Evolutionary conservation across 192 early-diverging fungal species (phyloP), one percentile per base, ranked within the genome.

Genomic region (Coemansia sp.): DNA sequence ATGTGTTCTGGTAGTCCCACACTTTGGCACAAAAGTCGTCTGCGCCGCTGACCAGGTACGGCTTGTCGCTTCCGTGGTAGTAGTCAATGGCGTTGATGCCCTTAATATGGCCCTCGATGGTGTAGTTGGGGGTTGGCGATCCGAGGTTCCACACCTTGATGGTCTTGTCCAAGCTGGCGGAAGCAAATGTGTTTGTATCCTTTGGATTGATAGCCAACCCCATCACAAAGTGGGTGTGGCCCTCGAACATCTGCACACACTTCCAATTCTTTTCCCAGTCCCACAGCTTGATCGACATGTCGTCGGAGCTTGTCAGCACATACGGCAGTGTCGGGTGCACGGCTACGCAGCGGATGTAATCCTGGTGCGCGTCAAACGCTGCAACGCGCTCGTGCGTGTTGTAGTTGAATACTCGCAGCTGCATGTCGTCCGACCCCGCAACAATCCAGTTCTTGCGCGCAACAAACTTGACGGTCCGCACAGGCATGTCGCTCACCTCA

Each of bases 1-100:
- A 94, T 82, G 97, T 98, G 88, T 98, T 99, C 74, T 98, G 97
- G 77, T 98, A 98, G 76, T 99, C 98, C 98, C 98, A 99, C 41
- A 99, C 91, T 65, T 97, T 98, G 68, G 93, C 88, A 40, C 89
- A 88, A 84, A 93, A 89, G 82, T 99, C 98, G 68, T 99, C 98
- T 19, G 93, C 98, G 12, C 93, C 95, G 46, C 91, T 93, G 45
- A 98, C 90, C 40, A 99, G 78, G 66, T 99, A 99, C 8, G 98
- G 98, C 76, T 97, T 98, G 76, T 99, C 98, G 45, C 92, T 92
- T 32, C 95, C 98, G 68, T 94, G 89, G 83, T 98, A 99, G 80
- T 99, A 99, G 68, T 97, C 98, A 19, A 99, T 93, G 72, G 89
- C 92, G 78, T 99, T 99, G 66, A 98, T 96, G 52, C 97, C 96